These are phyloP conservation scores for Russula griseocarnosa DNA, from an alignment of 768 basidiomycete genomes.

Conservation along the genomic window DNA sequence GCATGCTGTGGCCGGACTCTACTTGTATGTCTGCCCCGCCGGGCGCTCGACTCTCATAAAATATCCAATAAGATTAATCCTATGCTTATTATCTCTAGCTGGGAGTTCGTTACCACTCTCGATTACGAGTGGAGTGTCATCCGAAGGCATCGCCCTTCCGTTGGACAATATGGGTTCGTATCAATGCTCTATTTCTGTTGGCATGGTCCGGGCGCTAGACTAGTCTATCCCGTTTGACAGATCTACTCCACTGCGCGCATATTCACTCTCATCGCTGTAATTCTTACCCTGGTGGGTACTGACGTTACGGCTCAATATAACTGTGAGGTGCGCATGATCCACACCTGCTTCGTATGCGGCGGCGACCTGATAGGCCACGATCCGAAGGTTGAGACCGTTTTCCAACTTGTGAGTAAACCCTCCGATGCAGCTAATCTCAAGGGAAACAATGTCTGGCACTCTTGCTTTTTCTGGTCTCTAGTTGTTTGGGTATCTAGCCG, in stretches of 20 bases:
- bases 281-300: background rate
- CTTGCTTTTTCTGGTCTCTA: background rate
- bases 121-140: background rate
- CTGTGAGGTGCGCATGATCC: background rate
- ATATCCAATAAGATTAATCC: background rate
- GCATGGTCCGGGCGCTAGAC: too few relatives aligned
- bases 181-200: background rate
- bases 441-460: background rate
- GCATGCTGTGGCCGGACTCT: background rate
- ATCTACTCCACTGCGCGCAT: background rate
- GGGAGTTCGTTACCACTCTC: background rate
- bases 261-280: background rate
- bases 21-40: conserved; percentile 1
- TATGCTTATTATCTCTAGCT: background rate
- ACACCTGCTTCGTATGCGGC: background rate
- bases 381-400: background rate
- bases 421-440: background rate
- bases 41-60: too few relatives aligned
- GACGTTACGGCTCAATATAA: background rate
- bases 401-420: background rate
- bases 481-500: background rate
- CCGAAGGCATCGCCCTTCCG: background rate
- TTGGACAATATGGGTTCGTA: background rate
- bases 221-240: background rate
- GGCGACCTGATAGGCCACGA: background rate